Evolutionary conservation across 192 early-diverging fungal genomes (phyloP), one percentile per base, ranked within the genome.

Genomic region (Podila epicladia): DNA sequence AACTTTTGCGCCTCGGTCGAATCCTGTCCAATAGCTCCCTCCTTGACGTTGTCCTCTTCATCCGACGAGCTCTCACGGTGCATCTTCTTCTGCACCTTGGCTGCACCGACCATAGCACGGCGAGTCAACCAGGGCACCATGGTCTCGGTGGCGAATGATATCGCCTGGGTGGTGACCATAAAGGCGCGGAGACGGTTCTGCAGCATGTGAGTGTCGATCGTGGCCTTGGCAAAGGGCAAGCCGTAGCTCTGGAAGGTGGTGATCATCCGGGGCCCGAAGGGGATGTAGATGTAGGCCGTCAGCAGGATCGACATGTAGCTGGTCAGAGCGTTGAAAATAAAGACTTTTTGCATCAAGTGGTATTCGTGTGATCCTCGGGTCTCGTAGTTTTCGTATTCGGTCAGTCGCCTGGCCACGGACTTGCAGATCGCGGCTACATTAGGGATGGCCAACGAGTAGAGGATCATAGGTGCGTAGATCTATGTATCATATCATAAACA

Each of bases 251-350:
- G 70, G 22, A 93, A 78, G 62, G 75, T 86, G 20, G 83, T 69
- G 35, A 91, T 88, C 67, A 98, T 85, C 20, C 82, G 65, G 41
- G 92, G 89, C 38, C 91, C 91, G 67, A 94, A 89, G 1, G 97
- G 97, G 76, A 98, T 95, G 82, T 95, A 94, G 32, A 96, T 72
- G 88, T 93, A 95, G 7, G 93, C 94, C n/a, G 91, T 93, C 82
- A 97, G 84, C 57, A 97, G 91, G 72, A 97, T 87, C 13, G 95
- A 93, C 19, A 97, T 86, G 80, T 95, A 94, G 60, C 92, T 89
- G 24, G 93, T 88, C 48, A 98, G 84, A 64, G 93, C 95, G 50
- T 92, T 93, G 69, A 96, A 91, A 53, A 95, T 88, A 79, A 97
- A 98, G 29, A 97, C 89, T 83, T 97, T 97, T 70, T 92, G 88